A percentile compares a stretch with the other conserved stretches of the same genome.
These are phyloP conservation scores for Leptomonas seymouri DNA, from an alignment of 208 protist species.

Conservation along the genomic window DNA sequence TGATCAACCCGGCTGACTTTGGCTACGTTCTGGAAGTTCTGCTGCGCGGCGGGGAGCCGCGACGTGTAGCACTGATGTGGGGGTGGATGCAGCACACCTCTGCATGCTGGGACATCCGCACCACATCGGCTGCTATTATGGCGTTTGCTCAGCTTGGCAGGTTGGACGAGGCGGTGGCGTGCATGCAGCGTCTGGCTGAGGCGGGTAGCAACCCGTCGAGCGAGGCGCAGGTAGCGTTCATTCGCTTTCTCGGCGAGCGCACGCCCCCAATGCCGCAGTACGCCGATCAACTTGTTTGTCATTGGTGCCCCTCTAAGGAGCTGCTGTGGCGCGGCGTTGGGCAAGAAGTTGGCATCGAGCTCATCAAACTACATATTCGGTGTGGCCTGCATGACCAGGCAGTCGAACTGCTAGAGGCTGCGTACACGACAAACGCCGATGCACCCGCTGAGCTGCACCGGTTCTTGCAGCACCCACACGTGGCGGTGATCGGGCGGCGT, in stretches of 20 bases:
- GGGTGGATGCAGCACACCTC: constrained; percentile 86
- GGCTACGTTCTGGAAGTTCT: constrained; percentile 54
- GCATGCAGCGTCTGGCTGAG: constrained; percentile 66
- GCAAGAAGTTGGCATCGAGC: constrained; percentile 52
- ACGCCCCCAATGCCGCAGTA: constrained; percentile 56
- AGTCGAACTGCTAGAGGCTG: constrained; percentile 33
- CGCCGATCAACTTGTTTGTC: constrained; percentile 71
- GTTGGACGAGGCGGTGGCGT: constrained; percentile 58
- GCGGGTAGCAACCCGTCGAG: constrained; percentile 49
- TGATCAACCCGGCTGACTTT: constrained; percentile 63
- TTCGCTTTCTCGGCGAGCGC: constrained; percentile 43
- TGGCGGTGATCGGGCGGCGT: background rate
- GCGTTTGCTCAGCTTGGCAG: constrained; percentile 44
- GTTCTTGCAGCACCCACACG: constrained; percentile 28
- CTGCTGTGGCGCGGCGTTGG: constrained; percentile 32
- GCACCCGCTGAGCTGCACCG: constrained; percentile 28
- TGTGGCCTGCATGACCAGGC: constrained; percentile 1
- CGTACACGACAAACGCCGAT: constrained; percentile 20
- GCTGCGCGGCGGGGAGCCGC: constrained; percentile 30
- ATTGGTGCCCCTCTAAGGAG: constrained; percentile 53
- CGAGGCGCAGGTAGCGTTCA: constrained; percentile 58
- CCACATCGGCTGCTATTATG: constrained; percentile 58
- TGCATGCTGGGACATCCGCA: constrained; percentile 65
- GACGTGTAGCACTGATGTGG: constrained; percentile 53
- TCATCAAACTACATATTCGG: constrained; percentile 26